Evolutionary conservation across 345 rosid genomes (phyloP), one percentile per base, ranked within the genome.

Genomic region (Acer yangbiense): DNA sequence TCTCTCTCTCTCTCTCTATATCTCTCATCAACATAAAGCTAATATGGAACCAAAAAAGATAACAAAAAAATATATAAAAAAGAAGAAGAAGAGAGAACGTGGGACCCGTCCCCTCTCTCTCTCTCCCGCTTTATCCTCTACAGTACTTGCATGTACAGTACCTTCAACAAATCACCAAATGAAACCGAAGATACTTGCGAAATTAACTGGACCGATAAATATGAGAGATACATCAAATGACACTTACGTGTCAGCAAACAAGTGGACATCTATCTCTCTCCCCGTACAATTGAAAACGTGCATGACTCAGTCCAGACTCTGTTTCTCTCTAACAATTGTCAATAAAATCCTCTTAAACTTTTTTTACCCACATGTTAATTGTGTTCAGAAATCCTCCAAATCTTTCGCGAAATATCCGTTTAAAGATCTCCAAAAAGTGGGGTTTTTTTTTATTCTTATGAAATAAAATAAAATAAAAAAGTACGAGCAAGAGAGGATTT

Each of bases 341-440:
- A 65, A 81, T 74, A 75, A 63, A 65, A 52, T 68, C 77, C 60
- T 58, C 72, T 4, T 78, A 20, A 54, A 0, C 8, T 41, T 50
- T 71, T 71, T 11, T 46, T 25, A 44, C 11, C 82, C 88, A 57
- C 86, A 76, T 72, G 86, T 79, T 76, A 48, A 18, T 74, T 35
- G 68, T 83, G 66, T 41, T 61, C 69, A 69, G 72, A 23, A 25
- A 64, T 78, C 79, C 81, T 74, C 73, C 84, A 76, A 76, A 69
- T 71, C 66, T 65, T 79, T 75, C 55, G 58, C 83, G 25, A 70
- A 65, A 83, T 68, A 68, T 68, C 73, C 78, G 85, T 58, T 60
- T 68, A 46, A 61, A 63, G 62, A 73, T 76, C 69, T 60, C 63
- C 20, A 25, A 48, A 32, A 54, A 55, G 74, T 63, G 11, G 13